Base-by-base conservation (phyloP, 1,139 yeast species). In the Hansenula sp. region DNA sequence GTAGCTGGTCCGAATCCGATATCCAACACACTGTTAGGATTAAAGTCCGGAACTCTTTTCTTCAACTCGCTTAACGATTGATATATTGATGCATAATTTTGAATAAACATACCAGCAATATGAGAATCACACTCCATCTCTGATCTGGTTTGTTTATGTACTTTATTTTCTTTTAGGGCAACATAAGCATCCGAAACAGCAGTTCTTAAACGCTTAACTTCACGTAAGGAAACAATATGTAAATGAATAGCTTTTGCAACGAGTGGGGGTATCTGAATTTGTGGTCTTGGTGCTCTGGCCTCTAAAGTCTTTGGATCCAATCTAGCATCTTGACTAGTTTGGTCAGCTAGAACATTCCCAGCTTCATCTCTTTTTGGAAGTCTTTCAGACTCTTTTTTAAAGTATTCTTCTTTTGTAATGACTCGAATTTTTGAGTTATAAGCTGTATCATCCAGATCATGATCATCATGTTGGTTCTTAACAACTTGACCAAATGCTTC, bases 1-100 rank as follows among this genome's bases (percentile, higher is more conserved):
- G 95, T 83, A 1, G 92, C 94, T 1, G 98, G 97, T 0, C 98
- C 98, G 56, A 75, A 81, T 0, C 97, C 95, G 8, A 88, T 76
- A 53, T 88, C 95, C 42, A 92, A 68, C 0, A 92, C 75, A 14
- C 75, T 67, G 26, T 71, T 58, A 0, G 97, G 97, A 27, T 63
- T 62, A 64, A 89, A 87, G 1, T 57, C 57, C 13, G 49, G 48
- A 6, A 69, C 60, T 38, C 94, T 67, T 38, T 75, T 73, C 48
- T 76, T 71, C 30, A 89, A 64, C 53, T 92, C 97, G 26, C 62
- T 59, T 35, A 92, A 62, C 0, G 82, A 88, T 48, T 82, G 87
- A 44, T 70, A 70, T 3, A 79, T 64, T 29, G 89, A 77, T 2
- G 90, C 85, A 57, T 87, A 92, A 56, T 88, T 86, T 53, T 87